phyloP scores from a whole-genome alignment of 1,139 yeast species.

The Suhomyces coccinellae region DNA sequence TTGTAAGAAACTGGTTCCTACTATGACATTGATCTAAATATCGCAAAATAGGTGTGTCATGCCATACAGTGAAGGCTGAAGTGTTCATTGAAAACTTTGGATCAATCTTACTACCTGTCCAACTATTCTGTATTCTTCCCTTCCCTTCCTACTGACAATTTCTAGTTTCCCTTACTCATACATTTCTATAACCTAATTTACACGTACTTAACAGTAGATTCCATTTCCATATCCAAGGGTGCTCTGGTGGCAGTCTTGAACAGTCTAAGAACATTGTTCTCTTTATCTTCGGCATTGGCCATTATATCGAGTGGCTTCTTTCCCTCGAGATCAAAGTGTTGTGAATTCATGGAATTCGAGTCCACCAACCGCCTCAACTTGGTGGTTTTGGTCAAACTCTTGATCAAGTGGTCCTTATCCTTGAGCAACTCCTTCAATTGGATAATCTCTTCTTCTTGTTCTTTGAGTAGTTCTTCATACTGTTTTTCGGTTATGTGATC shows the following conservation, averaged over 20 bases:
- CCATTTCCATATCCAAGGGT: slow-evolving; percentile 1
- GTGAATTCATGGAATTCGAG: slow-evolving; percentile 25
- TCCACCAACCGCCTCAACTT: slow-evolving; percentile 52
- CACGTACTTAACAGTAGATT: slow-evolving; percentile 3
- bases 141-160: background rate
- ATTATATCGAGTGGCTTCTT: slow-evolving; percentile 1
- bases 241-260: slow-evolving; percentile 25
- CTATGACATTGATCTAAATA: too few species aligned
- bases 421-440: slow-evolving; percentile 62
- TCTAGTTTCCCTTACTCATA: background rate
- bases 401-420: slow-evolving; percentile 75
- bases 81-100: too few species aligned
- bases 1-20: too few species aligned
- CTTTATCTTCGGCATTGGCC: slow-evolving; percentile 15
- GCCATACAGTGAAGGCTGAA: too few species aligned
- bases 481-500: slow-evolving; percentile 16
- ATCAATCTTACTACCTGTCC: too few species aligned
- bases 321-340: background rate
- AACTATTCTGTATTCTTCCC: too few species aligned
- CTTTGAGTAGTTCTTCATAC: slow-evolving; percentile 40
- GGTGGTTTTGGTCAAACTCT: slow-evolving; percentile 64
- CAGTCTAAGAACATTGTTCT: slow-evolving; percentile 24
- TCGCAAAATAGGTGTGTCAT: too few species aligned
- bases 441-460: slow-evolving; percentile 68
- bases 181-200: background rate